These are phyloP conservation scores for Debaryomycetaceae sp. DNA, from an alignment of 1,139 yeast species.

Conservation along the genomic window DNA sequence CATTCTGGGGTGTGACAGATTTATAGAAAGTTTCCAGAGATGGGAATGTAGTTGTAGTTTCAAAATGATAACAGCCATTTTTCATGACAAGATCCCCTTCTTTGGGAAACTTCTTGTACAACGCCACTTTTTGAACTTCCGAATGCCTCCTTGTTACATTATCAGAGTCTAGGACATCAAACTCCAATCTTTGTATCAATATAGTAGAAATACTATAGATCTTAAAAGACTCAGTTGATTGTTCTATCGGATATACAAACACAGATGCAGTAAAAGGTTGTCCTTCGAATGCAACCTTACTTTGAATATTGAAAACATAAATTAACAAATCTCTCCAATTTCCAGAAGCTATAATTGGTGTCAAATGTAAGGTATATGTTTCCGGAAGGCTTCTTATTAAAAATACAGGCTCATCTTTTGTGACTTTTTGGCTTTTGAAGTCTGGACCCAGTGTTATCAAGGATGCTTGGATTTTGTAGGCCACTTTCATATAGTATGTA, in stretches of 20 bases:
- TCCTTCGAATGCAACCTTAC: conserved; percentile 14
- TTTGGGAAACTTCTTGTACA: conserved; percentile 6
- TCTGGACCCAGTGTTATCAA: conserved; percentile 3
- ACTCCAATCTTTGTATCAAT: conserved; percentile 10
- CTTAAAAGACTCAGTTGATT: conserved; percentile 6
- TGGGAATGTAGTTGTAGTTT: conserved; percentile 5
- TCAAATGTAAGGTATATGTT: conserved; percentile 4
- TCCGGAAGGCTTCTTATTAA: conserved; percentile 11
- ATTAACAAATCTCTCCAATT: conserved; percentile 18
- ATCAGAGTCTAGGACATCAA: conserved; percentile 4
- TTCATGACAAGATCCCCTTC: conserved; percentile 5
- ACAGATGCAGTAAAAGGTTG: conserved; percentile 7
- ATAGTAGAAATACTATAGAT: conserved; percentile 9
- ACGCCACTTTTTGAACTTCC: conserved; percentile 8
- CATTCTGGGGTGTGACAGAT: neutral
- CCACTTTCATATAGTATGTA: conserved; percentile 7
- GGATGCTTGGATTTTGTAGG: conserved; percentile 9
- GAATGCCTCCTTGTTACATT: conserved; percentile 4
- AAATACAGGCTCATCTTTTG: conserved; percentile 1
- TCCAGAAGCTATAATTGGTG: conserved; percentile 13
- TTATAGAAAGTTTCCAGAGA: conserved; percentile 1
- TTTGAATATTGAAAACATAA: conserved; percentile 14
- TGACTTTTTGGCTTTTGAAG: neutral
- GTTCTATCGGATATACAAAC: conserved; percentile 9
- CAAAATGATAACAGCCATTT: conserved; percentile 4